These are phyloP conservation scores for Monosporascus sp. DNA, from an alignment of 2,329 filamentous ascomycete species.

Conservation along the genomic window DNA sequence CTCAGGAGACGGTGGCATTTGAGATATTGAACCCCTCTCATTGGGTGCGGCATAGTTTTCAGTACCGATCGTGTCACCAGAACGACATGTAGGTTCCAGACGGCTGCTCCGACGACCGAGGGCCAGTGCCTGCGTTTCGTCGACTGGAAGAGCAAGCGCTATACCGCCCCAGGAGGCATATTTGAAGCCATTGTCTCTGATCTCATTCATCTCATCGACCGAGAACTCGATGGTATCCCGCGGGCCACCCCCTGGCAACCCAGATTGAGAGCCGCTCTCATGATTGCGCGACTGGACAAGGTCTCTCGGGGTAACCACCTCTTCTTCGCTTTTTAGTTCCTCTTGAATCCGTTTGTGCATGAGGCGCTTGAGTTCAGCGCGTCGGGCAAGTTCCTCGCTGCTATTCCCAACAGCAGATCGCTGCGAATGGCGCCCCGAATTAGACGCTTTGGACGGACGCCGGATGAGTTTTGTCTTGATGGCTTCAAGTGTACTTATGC, in stretches of 20 bases:
- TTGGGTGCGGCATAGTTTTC: slow-evolving; percentile 5
- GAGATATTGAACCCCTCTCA: slow-evolving; percentile 10
- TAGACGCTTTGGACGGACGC: slow-evolving; percentile 41
- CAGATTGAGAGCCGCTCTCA: slow-evolving; percentile 20
- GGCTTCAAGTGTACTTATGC: slow-evolving; percentile 36
- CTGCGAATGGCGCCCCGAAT: slow-evolving; percentile 34
- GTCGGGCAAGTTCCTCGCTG: slow-evolving; percentile 48
- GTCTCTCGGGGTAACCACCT: slow-evolving; percentile 27
- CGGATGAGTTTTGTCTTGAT: slow-evolving; percentile 41
- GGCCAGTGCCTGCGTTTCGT: slow-evolving; percentile 3
- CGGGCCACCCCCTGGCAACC: slow-evolving; percentile 35
- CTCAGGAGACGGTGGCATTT: slow-evolving; percentile 17
- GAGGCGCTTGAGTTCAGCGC: slow-evolving; percentile 51
- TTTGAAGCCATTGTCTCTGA: slow-evolving; percentile 4
- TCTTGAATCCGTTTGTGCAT: slow-evolving; percentile 54
- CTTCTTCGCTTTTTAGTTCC: slow-evolving; percentile 45
- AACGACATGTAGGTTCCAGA: slow-evolving; percentile 6
- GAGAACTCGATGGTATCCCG: slow-evolving; percentile 46
- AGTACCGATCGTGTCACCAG: slow-evolving; percentile 6
- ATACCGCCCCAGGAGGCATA: slow-evolving; percentile 2
- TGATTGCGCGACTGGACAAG: slow-evolving; percentile 20
- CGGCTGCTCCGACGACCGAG: slow-evolving; percentile 12
- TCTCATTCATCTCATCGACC: slow-evolving; percentile 20
- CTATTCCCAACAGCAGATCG: slow-evolving; percentile 38
- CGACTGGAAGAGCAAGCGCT: slow-evolving; percentile 4